Evolutionary conservation across 2,329 filamentous ascomycete genomes (phyloP), one percentile per base, ranked within the genome.

Genomic region (Xylaria polymorpha): DNA sequence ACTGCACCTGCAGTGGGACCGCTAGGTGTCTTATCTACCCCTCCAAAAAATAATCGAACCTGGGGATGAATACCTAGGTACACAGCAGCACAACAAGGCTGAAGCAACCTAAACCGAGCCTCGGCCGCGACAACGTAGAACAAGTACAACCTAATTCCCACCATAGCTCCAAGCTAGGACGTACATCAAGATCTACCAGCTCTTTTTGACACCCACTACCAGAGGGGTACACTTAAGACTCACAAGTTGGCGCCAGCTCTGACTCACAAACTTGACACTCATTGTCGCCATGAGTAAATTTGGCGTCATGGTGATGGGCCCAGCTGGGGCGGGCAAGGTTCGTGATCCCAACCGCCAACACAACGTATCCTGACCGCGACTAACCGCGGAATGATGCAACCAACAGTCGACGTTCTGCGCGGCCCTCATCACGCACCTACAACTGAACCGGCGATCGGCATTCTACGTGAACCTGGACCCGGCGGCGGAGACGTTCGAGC

Each of bases 401-500:
- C 14, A 8, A 46, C 73, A 94, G 88, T 97, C 94, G 35, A 99
- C 96, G 71, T 99, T 99, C 82, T 98, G 94, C 85, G 91, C 93
- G 67, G 90, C 94, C 74, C 88, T 99, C 76, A 98, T 98, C 79
- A 94, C 96, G 69, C 94, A 98, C 78, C 90, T 98, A 32, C 90
- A 93, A 76, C 92, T 94, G 79, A 94, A 93, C 81, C 92, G 93
- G 65, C 92, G 94, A n/a, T 97, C 94, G 59, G 93, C 92, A 81
- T 97, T 97, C 86, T 99, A 98, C 83, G 92, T 99, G 79, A 99
- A 99, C 83, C 93, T 99, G 77, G 96, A 99, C 80, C 96, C 96
- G 7, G 96, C 96, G 66, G 96, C 96, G 79, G 94, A 98, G 82
- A 87, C 91, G 58, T 98, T 99, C 81, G 91, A 91, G 77, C 97